Conservation (phyloP, 176 grass and related monocot genomes). For the Oryza rufipogon region DNA sequence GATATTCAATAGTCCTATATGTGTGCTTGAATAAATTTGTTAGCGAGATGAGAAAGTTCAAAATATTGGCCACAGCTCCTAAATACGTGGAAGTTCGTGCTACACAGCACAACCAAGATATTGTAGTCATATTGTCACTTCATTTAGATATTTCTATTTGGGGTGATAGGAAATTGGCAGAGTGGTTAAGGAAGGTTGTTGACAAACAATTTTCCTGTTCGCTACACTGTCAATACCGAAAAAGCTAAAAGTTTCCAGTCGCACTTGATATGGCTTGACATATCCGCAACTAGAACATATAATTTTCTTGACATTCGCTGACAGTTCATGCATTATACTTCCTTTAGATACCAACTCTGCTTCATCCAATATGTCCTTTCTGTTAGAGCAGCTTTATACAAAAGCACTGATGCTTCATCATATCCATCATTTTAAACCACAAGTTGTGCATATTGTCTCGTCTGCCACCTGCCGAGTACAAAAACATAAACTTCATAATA, state of each 20-base stretch:
- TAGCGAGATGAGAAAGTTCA: not conserved
- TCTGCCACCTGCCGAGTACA: not conserved
- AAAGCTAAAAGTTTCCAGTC: not conserved
- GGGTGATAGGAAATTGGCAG: not conserved
- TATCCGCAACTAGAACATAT: constrained; percentile 5
- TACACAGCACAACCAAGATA: not conserved
- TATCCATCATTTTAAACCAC: not conserved
- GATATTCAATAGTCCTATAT: not conserved
- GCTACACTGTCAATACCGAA: constrained; percentile 15
- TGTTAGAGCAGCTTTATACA: constrained; percentile 1
- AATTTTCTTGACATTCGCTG: not conserved
- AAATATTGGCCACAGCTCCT: not conserved
- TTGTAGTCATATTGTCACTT: not conserved
- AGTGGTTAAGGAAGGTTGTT: constrained; percentile 2
- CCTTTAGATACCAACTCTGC: not conserved
- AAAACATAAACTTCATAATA: not conserved
- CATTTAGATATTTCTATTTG: not conserved
- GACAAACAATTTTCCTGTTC: not conserved
- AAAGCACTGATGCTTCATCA: constrained; percentile 19
- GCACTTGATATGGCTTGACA: constrained; percentile 34
- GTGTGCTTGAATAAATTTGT: constrained; percentile 1
- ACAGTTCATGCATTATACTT: not conserved
- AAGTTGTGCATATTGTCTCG: not conserved
- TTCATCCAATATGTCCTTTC: not conserved
- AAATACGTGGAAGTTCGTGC: not conserved